A percentile compares a stretch with the other conserved stretches of the same genome.
Evolutionary conservation across 2,329 filamentous ascomycete species (phyloP).

Genomic region (Cladosporium sp.): DNA sequence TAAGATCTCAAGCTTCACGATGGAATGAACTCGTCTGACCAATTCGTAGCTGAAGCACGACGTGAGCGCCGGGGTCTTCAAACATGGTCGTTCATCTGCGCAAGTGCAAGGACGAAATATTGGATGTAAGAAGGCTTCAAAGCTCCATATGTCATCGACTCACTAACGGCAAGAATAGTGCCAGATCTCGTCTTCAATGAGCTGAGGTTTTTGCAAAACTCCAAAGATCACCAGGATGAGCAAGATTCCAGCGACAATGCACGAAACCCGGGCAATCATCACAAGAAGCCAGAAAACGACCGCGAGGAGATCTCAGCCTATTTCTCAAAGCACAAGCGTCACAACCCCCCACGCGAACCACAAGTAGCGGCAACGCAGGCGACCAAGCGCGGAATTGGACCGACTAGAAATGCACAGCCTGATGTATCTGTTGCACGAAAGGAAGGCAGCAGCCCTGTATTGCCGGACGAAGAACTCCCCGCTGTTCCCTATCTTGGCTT

Average conservation of each 20-base stretch:
- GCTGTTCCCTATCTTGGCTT: constrained; percentile 36
- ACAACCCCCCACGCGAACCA: constrained; percentile 2
- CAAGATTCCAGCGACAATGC: constrained; percentile 20
- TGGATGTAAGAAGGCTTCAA: constrained; percentile 33
- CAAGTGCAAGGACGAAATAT: constrained; percentile 38
- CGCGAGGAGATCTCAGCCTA: constrained; percentile 43
- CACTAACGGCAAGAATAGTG: constrained; percentile 35
- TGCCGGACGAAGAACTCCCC: constrained; percentile 29
- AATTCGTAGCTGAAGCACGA: constrained; percentile 38
- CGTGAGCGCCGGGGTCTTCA: constrained; percentile 42
- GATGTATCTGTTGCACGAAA: background rate
- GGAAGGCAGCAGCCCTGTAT: background rate
- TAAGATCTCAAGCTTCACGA: constrained; percentile 25
- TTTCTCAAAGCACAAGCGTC: constrained; percentile 32
- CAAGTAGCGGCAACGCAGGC: background rate
- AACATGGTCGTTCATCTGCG: constrained; percentile 44
- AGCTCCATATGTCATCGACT: background rate
- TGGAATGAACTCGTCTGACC: background rate
- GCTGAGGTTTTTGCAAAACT: constrained; percentile 44
- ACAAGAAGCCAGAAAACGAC: constrained; percentile 21
- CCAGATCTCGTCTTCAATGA: constrained; percentile 50
- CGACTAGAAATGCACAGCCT: no score
- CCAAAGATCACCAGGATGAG: constrained; percentile 25
- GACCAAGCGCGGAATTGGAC: background rate
- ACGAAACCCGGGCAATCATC: constrained; percentile 29